A percentile compares a stretch with the other conserved stretches of the same genome.
phyloP scores from a whole-genome alignment of 345 rosid species.

The Durio zibethinus region DNA sequence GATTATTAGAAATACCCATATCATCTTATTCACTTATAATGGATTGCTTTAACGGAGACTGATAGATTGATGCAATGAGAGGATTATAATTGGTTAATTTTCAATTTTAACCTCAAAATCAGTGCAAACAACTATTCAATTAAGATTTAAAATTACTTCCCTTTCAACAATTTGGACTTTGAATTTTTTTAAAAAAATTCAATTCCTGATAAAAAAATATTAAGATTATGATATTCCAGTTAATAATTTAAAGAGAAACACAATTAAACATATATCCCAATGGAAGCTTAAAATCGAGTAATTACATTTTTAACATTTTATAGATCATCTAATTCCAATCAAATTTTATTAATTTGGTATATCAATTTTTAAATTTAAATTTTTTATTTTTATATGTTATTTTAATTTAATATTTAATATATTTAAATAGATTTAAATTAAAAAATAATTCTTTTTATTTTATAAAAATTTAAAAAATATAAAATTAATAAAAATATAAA shows the following conservation, averaged over 20 bases:
- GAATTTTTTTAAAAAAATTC: not conserved
- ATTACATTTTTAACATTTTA: too few relatives aligned
- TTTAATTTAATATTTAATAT: too few relatives aligned
- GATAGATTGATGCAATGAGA: conserved; percentile 72
- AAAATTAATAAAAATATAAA: too few relatives aligned
- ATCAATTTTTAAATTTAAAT: too few relatives aligned
- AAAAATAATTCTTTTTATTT: too few relatives aligned
- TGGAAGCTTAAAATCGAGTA: not conserved
- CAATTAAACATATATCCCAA: not conserved
- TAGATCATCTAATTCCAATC: too few relatives aligned
- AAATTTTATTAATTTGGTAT: too few relatives aligned
- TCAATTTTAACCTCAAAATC: not conserved
- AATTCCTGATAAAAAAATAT: not conserved
- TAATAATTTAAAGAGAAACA: not conserved
- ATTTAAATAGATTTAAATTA: too few relatives aligned
- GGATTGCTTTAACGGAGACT: conserved; percentile 66
- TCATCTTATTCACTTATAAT: conserved; percentile 73
- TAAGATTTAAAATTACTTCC: too few relatives aligned
- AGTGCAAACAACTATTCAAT: not conserved
- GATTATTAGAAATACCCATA: conserved; percentile 51
- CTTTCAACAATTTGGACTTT: not conserved
- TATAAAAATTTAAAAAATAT: too few relatives aligned
- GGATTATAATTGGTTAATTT: conserved; percentile 39
- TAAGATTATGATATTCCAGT: not conserved
- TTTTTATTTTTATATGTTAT: too few relatives aligned